Conservation (phyloP, 2,329 filamentous ascomycete genomes). For the Trichoderma afroharzianum region DNA sequence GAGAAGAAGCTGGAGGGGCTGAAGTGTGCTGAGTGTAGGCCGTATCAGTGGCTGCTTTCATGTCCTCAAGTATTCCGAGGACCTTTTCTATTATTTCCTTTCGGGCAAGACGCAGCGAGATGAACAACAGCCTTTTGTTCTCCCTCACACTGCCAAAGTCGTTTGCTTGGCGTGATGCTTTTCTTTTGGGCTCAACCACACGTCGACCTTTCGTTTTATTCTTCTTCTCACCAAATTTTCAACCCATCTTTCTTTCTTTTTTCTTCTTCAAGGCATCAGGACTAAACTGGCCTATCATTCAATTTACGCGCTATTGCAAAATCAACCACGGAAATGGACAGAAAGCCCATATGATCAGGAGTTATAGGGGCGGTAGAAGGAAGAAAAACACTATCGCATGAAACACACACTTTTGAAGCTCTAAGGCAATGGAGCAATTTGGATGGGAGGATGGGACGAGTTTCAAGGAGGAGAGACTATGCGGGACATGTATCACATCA, state of each 20-base stretch:
- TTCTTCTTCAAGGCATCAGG: not conserved
- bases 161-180: not conserved
- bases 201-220: not conserved
- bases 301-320: not conserved
- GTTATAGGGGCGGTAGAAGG: slow-evolving; percentile 14
- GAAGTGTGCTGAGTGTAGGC: slow-evolving; percentile 39
- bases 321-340: slow-evolving; percentile 4
- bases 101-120: not conserved
- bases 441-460: not conserved
- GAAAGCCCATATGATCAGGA: slow-evolving; percentile 1
- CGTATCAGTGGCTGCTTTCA: not conserved
- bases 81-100: not conserved
- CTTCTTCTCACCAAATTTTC: not conserved
- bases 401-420: not conserved
- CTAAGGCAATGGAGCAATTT: not conserved
- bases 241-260: not conserved
- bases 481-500: not conserved
- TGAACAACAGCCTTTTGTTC: not conserved
- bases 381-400: not conserved
- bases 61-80: not conserved
- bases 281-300: not conserved
- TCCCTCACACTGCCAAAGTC: not conserved
- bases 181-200: not conserved
- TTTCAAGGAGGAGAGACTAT: not conserved
- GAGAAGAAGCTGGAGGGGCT: slow-evolving; percentile 56